phyloP scores from a whole-genome alignment of 2,329 filamentous ascomycete species.

The Aureobasidium sp. region DNA sequence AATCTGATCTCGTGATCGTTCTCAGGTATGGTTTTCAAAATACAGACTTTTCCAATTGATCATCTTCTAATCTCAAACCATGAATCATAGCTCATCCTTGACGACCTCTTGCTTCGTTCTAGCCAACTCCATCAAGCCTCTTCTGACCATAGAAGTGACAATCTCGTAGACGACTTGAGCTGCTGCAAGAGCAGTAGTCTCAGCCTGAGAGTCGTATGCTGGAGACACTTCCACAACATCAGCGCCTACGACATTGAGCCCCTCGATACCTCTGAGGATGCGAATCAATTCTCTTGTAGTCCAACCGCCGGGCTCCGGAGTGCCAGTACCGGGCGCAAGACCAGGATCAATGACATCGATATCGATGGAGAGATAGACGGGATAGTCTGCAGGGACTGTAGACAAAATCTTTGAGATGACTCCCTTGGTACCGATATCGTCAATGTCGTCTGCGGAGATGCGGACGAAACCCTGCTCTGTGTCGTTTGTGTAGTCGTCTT shows the following conservation, averaged over 20 bases:
- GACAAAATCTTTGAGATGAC: conserved; percentile 64
- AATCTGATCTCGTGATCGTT: neutral
- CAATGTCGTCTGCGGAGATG: conserved; percentile 79
- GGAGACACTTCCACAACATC: conserved; percentile 87
- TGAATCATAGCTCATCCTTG: conserved; percentile 12
- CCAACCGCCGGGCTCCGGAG: conserved; percentile 86
- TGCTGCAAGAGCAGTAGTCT: conserved; percentile 74
- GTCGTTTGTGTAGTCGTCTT: conserved; percentile 66
- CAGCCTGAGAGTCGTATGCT: conserved; percentile 71
- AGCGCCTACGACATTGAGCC: conserved; percentile 76
- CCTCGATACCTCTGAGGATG: conserved; percentile 74
- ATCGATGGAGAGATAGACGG: conserved; percentile 75
- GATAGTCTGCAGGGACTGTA: conserved; percentile 64
- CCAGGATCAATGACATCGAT: conserved; percentile 76
- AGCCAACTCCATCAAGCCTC: conserved; percentile 17
- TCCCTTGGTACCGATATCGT: conserved; percentile 67
- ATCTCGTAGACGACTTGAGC: conserved; percentile 83
- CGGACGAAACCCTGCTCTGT: conserved; percentile 68
- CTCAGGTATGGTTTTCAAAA: neutral
- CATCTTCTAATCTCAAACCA: too few species aligned
- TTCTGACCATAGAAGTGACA: conserved; percentile 65
- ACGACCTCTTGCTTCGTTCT: neutral
- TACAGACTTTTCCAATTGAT: neutral
- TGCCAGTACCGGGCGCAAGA: conserved; percentile 65
- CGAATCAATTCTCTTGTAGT: conserved; percentile 80